A percentile compares a stretch with the other conserved stretches of the same genome.
Conservation (phyloP, 305 asterid species). For the Plantago coronopus region DNA sequence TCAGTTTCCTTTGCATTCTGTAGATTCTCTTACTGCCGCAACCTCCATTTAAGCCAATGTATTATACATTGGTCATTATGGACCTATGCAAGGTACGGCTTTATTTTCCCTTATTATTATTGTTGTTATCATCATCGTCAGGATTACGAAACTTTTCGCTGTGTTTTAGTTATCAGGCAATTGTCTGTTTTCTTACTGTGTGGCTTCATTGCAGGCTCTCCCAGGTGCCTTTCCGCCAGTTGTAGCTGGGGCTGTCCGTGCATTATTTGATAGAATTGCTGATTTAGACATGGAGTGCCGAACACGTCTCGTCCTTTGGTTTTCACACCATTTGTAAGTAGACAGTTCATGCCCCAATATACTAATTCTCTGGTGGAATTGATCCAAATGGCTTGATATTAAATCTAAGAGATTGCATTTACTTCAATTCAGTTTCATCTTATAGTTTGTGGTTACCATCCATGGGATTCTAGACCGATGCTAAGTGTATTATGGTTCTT, state of each 20-base stretch:
- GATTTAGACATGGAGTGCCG: conserved; percentile 98
- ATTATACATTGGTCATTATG: conserved; percentile 93
- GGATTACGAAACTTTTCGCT: no score
- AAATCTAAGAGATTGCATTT: no score
- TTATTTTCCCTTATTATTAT: conserved; percentile 7
- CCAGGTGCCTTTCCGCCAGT: conserved; percentile 99
- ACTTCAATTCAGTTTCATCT: no score
- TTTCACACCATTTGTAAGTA: conserved; percentile 97
- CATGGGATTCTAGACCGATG: conserved; percentile 15
- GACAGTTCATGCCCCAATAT: background rate
- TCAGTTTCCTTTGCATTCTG: conserved; percentile 26
- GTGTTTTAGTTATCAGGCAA: conserved; percentile 14
- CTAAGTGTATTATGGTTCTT: conserved; percentile 8
- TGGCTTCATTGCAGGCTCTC: conserved; percentile 68
- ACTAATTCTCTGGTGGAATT: no score
- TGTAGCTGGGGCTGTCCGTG: conserved; percentile 98
- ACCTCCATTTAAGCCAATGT: conserved; percentile 90
- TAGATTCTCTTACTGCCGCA: conserved; percentile 95
- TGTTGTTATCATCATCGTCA: background rate
- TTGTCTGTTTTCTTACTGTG: conserved; percentile 26
- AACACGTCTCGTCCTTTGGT: conserved; percentile 96
- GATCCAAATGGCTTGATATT: no score
- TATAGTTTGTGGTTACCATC: no score
- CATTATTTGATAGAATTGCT: conserved; percentile 87
- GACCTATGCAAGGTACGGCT: conserved; percentile 86